Evolutionary conservation across 179 eudicot genomes (phyloP).

Genomic region (Actinidia chinensis): DNA sequence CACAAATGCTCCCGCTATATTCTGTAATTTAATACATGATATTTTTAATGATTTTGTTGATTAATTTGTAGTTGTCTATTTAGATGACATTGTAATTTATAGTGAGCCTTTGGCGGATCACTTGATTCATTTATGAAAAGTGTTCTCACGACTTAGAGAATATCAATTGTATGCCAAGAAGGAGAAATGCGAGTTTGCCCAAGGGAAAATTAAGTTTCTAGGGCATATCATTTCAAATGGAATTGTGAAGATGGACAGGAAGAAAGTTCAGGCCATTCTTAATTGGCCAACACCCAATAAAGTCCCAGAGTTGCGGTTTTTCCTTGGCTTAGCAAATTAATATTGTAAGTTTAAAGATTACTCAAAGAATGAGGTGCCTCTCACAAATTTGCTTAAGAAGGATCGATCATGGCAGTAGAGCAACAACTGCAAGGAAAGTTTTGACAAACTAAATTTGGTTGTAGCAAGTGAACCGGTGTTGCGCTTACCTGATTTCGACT

Average conservation of each 20-base stretch:
- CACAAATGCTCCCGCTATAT: background rate
- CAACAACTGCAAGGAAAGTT: background rate
- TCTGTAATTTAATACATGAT: background rate
- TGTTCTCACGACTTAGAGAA: background rate
- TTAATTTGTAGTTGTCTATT: background rate
- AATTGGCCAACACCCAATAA: background rate
- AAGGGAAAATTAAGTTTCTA: background rate
- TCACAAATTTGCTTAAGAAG: conserved; percentile 4
- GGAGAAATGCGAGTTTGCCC: conserved; percentile 18
- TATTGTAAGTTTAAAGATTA: background rate
- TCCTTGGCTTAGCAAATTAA: conserved; percentile 13
- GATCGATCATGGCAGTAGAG: background rate
- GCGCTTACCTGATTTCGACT: background rate
- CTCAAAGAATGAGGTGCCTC: background rate
- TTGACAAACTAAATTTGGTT: background rate
- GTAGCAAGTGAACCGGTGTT: background rate
- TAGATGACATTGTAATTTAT: background rate
- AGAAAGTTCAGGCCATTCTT: background rate
- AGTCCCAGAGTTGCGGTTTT: background rate
- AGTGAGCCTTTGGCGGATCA: background rate
- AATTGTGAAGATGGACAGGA: conserved; percentile 2
- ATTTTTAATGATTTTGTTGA: background rate
- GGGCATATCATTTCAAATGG: conserved; percentile 8
- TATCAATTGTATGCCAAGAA: conserved; percentile 5
- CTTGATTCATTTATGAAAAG: background rate